phyloP scores from a whole-genome alignment of 2,329 filamentous ascomycete genomes.

The Leptographium wingfieldii region DNA sequence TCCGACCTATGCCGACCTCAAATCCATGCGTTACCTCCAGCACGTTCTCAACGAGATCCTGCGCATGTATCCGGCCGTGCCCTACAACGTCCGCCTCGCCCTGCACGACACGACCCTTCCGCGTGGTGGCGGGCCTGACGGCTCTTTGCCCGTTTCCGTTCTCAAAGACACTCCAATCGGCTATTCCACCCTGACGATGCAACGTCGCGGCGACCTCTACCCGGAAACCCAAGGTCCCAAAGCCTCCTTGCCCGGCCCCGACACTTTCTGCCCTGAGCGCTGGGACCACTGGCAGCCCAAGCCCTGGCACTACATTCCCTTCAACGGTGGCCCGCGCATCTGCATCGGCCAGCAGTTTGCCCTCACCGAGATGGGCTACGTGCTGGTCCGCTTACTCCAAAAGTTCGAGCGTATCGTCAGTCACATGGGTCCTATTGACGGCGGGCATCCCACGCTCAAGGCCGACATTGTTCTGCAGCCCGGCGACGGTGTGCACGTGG shows the following conservation, averaged over 20 bases:
- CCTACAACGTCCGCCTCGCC: slow-evolving; percentile 65
- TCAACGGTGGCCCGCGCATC: slow-evolving; percentile 62
- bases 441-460: slow-evolving; percentile 40
- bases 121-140: slow-evolving; percentile 53
- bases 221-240: slow-evolving; percentile 23
- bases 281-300: slow-evolving; percentile 52
- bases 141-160: slow-evolving; percentile 48
- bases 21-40: slow-evolving; percentile 74
- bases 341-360: slow-evolving; percentile 76
- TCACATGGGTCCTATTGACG: slow-evolving; percentile 41
- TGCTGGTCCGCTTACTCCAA: slow-evolving; percentile 60
- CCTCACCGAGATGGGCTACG: slow-evolving; percentile 63
- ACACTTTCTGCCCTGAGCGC: slow-evolving; percentile 50
- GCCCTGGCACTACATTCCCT: slow-evolving; percentile 61
- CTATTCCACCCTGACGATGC: slow-evolving; percentile 61
- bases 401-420: slow-evolving; percentile 51
- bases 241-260: slow-evolving; percentile 27
- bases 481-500: slow-evolving; percentile 43
- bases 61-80: slow-evolving; percentile 64
- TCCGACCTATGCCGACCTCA: slow-evolving; percentile 69
- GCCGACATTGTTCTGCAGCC: slow-evolving; percentile 49
- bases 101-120: slow-evolving; percentile 65
- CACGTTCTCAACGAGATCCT: slow-evolving; percentile 65
- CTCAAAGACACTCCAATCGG: slow-evolving; percentile 52
- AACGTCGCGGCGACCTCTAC: slow-evolving; percentile 53